These are phyloP conservation scores for Mesotaenium endlicherianum DNA, from an alignment of 139 green algal species.

Conservation along the genomic window DNA sequence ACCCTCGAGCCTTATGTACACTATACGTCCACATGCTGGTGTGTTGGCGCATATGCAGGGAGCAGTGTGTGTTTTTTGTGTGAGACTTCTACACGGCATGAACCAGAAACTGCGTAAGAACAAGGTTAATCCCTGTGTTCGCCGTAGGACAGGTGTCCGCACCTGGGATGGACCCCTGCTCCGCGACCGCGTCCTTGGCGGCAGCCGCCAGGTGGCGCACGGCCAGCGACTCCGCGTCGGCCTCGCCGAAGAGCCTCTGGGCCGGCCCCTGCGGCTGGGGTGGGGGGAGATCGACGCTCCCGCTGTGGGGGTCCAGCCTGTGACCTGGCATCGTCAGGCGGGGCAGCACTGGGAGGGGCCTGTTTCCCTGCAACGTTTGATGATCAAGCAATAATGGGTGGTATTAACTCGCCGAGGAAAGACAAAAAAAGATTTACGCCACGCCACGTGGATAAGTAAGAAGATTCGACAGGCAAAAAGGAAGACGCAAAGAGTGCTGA, in stretches of 20 bases:
- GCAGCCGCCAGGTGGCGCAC: constrained; percentile 43
- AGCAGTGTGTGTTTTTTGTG: not conserved
- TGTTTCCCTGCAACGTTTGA: constrained; percentile 10
- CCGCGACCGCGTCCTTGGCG: constrained; percentile 29
- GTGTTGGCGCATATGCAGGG: no score
- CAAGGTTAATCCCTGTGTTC: no score
- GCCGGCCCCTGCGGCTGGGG: not conserved
- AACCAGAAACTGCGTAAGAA: not conserved
- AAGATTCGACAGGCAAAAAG: not conserved
- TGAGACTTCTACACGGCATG: not conserved
- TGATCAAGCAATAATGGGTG: no score
- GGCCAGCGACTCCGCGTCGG: constrained; percentile 1
- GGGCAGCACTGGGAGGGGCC: constrained; percentile 9
- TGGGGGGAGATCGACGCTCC: not conserved
- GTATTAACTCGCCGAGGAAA: no score
- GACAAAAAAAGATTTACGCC: not conserved
- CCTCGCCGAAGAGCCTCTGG: constrained; percentile 8
- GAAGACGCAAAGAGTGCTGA: not conserved
- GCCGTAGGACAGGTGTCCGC: no score
- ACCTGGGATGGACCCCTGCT: constrained; percentile 14
- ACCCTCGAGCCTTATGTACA: no score
- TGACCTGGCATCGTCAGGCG: constrained; percentile 9
- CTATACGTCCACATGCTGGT: no score
- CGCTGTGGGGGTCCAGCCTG: not conserved
- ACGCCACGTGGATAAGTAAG: not conserved